Evolutionary conservation across 2,329 filamentous ascomycete genomes (phyloP).

Genomic region (Catunica adiposa): DNA sequence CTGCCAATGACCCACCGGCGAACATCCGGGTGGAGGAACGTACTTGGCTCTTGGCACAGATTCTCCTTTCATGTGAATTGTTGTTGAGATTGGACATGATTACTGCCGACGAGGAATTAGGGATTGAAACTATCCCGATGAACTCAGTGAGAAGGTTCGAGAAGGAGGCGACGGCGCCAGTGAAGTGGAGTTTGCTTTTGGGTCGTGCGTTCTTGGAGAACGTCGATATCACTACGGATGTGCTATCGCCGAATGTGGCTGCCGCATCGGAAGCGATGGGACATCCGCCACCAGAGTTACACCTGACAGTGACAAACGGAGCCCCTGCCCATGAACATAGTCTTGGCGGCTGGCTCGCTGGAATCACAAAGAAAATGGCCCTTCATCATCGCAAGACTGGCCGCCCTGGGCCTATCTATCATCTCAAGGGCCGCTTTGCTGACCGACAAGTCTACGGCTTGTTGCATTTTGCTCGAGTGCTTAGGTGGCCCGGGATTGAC

Average conservation of each 20-base stretch:
- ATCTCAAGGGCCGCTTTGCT: slow-evolving; percentile 37
- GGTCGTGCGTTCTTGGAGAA: slow-evolving; percentile 53
- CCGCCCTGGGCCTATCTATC: slow-evolving; percentile 24
- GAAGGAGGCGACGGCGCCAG: slow-evolving; percentile 41
- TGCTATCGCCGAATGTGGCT: no score
- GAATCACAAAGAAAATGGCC: slow-evolving; percentile 38
- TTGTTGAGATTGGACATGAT: slow-evolving; percentile 47
- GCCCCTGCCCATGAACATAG: slow-evolving; percentile 13
- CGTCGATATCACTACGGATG: slow-evolving; percentile 30
- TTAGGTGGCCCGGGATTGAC: slow-evolving; percentile 47
- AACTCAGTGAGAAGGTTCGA: slow-evolving; percentile 45
- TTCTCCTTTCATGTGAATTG: slow-evolving; percentile 48
- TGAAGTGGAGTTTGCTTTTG: slow-evolving; percentile 50
- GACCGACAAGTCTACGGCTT: slow-evolving; percentile 44
- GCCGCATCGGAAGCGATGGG: no score
- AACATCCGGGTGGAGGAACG: slow-evolving; percentile 41
- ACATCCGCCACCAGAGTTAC: slow-evolving; percentile 13
- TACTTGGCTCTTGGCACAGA: slow-evolving; percentile 51
- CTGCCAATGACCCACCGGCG: slow-evolving; percentile 21
- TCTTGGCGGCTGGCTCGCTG: slow-evolving; percentile 37
- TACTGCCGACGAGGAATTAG: slow-evolving; percentile 41
- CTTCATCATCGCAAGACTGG: slow-evolving; percentile 13
- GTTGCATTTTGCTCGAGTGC: slow-evolving; percentile 44
- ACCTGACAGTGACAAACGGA: slow-evolving; percentile 17
- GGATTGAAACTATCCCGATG: slow-evolving; percentile 33